These are phyloP conservation scores for Debaryomyces sp. DNA, from an alignment of 1,139 yeast species.

Conservation along the genomic window DNA sequence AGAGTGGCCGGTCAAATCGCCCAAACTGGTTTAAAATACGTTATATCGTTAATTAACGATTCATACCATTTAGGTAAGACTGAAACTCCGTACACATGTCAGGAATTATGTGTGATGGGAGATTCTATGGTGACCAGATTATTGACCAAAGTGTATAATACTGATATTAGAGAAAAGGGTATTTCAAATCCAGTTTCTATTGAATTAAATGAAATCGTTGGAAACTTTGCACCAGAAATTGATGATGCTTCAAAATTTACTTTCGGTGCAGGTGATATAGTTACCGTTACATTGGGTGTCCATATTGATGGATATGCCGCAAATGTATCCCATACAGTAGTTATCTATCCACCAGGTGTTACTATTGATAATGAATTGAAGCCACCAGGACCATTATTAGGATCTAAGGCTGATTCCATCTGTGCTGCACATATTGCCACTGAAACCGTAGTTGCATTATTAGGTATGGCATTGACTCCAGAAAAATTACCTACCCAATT, in stretches of 20 bases:
- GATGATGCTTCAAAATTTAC: slow-evolving; percentile 59
- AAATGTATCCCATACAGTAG: slow-evolving; percentile 81
- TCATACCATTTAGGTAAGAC: slow-evolving; percentile 62
- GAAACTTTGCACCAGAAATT: slow-evolving; percentile 86
- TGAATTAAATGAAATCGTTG: slow-evolving; percentile 76
- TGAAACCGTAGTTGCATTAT: slow-evolving; percentile 74
- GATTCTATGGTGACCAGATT: slow-evolving; percentile 70
- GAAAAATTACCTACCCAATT: slow-evolving; percentile 64
- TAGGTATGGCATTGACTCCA: slow-evolving; percentile 75
- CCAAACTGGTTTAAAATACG: slow-evolving; percentile 79
- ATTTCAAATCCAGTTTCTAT: slow-evolving; percentile 87
- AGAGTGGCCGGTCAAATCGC: slow-evolving; percentile 88
- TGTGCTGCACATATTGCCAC: slow-evolving; percentile 89
- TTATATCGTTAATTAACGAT: slow-evolving; percentile 67
- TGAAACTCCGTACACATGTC: slow-evolving; percentile 53
- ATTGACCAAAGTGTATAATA: slow-evolving; percentile 54
- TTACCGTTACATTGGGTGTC: slow-evolving; percentile 81
- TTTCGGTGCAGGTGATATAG: slow-evolving; percentile 79
- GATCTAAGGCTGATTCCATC: slow-evolving; percentile 86
- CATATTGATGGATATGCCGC: slow-evolving; percentile 96
- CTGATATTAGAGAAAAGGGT: slow-evolving; percentile 75
- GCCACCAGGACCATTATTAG: slow-evolving; percentile 80
- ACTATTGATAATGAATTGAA: slow-evolving; percentile 27
- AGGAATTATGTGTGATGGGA: slow-evolving; percentile 80
- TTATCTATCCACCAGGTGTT: slow-evolving; percentile 70